These are phyloP conservation scores for Microdochium trichocladiopsis DNA, from an alignment of 2,329 filamentous ascomycete genomes.

Conservation along the genomic window DNA sequence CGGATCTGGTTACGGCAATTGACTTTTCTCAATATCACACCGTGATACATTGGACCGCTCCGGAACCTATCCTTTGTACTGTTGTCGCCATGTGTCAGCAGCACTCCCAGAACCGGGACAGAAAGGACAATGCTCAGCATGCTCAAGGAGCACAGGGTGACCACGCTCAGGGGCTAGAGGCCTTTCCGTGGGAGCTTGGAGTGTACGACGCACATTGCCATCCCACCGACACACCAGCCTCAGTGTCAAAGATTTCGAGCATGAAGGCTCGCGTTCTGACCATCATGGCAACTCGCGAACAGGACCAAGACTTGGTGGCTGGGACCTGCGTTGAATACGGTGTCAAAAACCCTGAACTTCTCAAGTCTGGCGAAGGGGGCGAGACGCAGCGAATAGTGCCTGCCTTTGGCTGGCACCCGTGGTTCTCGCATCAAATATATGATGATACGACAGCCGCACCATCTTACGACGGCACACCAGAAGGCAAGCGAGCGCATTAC, in stretches of 20 bases:
- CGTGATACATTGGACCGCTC: no score
- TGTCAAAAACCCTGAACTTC: constrained; percentile 23
- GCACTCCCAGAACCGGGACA: constrained; percentile 9
- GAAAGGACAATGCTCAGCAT: constrained; percentile 3
- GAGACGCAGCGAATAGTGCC: constrained; percentile 44
- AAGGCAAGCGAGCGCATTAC: constrained; percentile 53
- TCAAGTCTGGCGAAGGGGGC: constrained; percentile 6
- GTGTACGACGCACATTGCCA: constrained; percentile 79
- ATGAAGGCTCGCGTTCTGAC: constrained; percentile 64
- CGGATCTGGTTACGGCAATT: no score
- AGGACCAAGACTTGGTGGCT: constrained; percentile 70
- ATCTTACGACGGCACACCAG: constrained; percentile 26
- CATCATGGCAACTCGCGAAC: constrained; percentile 68
- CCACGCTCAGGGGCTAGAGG: constrained; percentile 10
- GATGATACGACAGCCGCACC: constrained; percentile 39
- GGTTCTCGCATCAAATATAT: constrained; percentile 75
- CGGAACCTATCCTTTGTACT: no score
- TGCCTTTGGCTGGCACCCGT: constrained; percentile 83
- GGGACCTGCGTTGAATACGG: constrained; percentile 50
- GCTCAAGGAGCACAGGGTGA: not conserved
- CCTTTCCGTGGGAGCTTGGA: constrained; percentile 64
- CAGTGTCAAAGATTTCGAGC: constrained; percentile 44
- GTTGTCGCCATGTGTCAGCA: no score
- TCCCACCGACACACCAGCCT: constrained; percentile 69
- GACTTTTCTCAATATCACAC: no score